Percentiles rank a stretch among this genome's conserved stretches.
These are phyloP conservation scores for Penicillium sp. DNA, from an alignment of 2,329 filamentous ascomycete genomes.

Conservation along the genomic window DNA sequence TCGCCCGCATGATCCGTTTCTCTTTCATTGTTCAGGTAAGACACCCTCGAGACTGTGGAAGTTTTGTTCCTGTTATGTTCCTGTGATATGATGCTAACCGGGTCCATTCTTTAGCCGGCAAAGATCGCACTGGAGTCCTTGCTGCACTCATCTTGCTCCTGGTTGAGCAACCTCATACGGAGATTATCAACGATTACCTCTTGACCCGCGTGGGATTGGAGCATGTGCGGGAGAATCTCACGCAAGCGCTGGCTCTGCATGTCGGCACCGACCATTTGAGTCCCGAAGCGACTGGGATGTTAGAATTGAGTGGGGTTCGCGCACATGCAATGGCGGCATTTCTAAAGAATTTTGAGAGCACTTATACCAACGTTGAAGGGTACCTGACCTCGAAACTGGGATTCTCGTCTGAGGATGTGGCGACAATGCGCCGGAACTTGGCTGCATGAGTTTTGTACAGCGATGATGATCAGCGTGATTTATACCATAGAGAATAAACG, in stretches of 20 bases:
- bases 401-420: conserved; percentile 18
- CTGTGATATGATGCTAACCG: too few species aligned
- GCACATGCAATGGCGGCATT: conserved; percentile 24
- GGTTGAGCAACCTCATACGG: conserved; percentile 53
- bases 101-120: too few species aligned
- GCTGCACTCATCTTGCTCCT: conserved; percentile 61
- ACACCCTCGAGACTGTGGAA: too few species aligned
- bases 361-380: conserved; percentile 18
- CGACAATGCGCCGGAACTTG: conserved; percentile 20
- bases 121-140: conserved; percentile 70
- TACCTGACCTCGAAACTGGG: conserved; percentile 22
- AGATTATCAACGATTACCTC: conserved; percentile 61
- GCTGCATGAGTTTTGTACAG: background rate
- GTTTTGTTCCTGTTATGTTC: too few species aligned
- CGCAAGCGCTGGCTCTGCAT: conserved; percentile 14
- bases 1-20: conserved; percentile 45
- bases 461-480: background rate
- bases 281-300: conserved; percentile 22
- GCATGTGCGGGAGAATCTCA: conserved; percentile 19
- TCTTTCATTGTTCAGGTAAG: conserved; percentile 59
- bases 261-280: conserved; percentile 14
- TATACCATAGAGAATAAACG: background rate
- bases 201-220: conserved; percentile 25
- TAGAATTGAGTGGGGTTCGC: conserved; percentile 23
- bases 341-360: conserved; percentile 19